Evolutionary conservation across 352 stramenopile genomes (phyloP).

Genomic region (Aphanomyces cochlioides): DNA sequence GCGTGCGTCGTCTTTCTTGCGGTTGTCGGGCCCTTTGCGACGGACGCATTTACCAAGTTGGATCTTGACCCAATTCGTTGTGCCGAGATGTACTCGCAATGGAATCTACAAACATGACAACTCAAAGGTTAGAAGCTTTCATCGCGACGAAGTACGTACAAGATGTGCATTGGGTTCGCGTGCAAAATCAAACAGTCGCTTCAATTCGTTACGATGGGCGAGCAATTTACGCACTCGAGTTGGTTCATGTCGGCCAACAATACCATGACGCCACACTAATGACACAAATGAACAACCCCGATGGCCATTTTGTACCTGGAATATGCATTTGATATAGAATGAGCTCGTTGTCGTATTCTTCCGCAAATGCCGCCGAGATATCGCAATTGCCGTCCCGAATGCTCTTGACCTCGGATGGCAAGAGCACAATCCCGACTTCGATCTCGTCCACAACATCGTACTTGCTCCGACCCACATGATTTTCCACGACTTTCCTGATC

Average conservation of each 20-base stretch:
- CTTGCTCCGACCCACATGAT: conserved; percentile 21
- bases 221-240: conserved; percentile 69
- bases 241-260: conserved; percentile 69
- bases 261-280: conserved; percentile 64
- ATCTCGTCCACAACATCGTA: conserved; percentile 71
- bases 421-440: conserved; percentile 62
- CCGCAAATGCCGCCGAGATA: conserved; percentile 66
- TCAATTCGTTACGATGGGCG: conserved; percentile 67
- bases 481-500: conserved; percentile 28
- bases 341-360: conserved; percentile 70
- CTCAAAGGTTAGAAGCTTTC: background rate
- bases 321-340: conserved; percentile 77
- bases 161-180: conserved; percentile 60
- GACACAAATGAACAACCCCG: conserved; percentile 21
- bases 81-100: conserved; percentile 62
- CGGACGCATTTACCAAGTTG: conserved; percentile 69
- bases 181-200: conserved; percentile 67
- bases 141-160: conserved; percentile 36
- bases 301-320: conserved; percentile 40
- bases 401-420: conserved; percentile 77
- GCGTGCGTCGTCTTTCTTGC: conserved; percentile 66
- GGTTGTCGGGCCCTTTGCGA: conserved; percentile 60
- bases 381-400: conserved; percentile 61
- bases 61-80: conserved; percentile 84
- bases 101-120: conserved; percentile 51